A percentile compares a stretch with the other conserved stretches of the same genome.
phyloP scores from a whole-genome alignment of 768 basidiomycete genomes.

The Pleurotus djamor region DNA sequence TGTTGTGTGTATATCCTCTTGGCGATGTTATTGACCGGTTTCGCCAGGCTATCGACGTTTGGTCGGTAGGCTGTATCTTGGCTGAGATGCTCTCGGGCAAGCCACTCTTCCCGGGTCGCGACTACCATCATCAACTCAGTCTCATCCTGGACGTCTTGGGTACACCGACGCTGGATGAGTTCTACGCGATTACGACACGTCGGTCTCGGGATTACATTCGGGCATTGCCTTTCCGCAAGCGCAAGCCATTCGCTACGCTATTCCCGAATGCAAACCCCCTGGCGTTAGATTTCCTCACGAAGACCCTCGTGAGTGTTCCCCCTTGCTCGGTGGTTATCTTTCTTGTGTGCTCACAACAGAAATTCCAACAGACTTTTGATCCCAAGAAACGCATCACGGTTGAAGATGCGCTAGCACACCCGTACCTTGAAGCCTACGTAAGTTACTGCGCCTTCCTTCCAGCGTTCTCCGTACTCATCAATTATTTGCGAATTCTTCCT shows the following conservation, averaged over 20 bases:
- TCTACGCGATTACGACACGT: constrained; percentile 85
- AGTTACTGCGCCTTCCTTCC: constrained; percentile 17
- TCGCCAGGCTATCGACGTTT: constrained; percentile 64
- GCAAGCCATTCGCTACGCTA: constrained; percentile 63
- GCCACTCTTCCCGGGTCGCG: constrained; percentile 92
- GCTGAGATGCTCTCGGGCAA: constrained; percentile 92
- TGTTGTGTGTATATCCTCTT: background rate
- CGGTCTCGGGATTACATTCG: constrained; percentile 85
- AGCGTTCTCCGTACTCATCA: too few species aligned
- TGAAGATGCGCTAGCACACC: constrained; percentile 92
- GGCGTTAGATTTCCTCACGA: constrained; percentile 69
- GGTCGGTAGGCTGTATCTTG: constrained; percentile 84
- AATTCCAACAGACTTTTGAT: constrained; percentile 80
- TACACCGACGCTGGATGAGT: constrained; percentile 88
- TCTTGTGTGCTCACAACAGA: background rate
- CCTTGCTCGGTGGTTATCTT: background rate
- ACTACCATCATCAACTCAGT: constrained; percentile 93
- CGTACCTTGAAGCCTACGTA: constrained; percentile 92
- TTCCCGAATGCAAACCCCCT: constrained; percentile 76
- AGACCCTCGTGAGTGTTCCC: constrained; percentile 66
- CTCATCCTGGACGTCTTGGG: constrained; percentile 95
- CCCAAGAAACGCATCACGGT: constrained; percentile 96
- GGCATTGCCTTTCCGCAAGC: constrained; percentile 83
- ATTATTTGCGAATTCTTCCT: background rate
- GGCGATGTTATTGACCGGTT: background rate